Percentiles rank a stretch among this genome's conserved stretches.
phyloP scores from a whole-genome alignment of 192 early-diverging fungal genomes.

The Glomus cerebriforme region DNA sequence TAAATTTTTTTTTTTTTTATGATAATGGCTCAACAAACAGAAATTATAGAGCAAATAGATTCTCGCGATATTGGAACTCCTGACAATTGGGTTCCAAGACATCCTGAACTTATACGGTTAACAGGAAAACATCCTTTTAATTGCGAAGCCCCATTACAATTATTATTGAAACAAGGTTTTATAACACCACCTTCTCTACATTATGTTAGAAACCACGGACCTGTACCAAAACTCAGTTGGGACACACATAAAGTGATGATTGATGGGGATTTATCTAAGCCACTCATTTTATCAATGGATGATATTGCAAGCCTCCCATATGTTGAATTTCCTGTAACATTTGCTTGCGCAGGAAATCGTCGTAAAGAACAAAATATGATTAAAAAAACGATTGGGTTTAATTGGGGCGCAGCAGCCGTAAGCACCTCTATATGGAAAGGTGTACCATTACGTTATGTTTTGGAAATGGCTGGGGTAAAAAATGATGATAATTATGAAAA shows the following conservation, averaged over 20 bases:
- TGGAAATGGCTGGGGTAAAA: constrained; percentile 41
- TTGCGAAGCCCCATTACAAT: constrained; percentile 48
- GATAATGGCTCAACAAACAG: not conserved
- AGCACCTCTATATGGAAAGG: constrained; percentile 64
- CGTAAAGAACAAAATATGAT: constrained; percentile 71
- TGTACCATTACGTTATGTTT: constrained; percentile 54
- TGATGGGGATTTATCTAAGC: constrained; percentile 49
- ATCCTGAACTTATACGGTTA: constrained; percentile 50
- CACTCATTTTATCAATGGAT: constrained; percentile 53
- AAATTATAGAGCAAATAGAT: constrained; percentile 14
- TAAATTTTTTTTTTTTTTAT: not conserved
- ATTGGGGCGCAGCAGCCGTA: constrained; percentile 60
- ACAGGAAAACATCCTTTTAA: constrained; percentile 67
- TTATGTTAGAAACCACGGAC: constrained; percentile 73
- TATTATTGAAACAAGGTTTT: constrained; percentile 49
- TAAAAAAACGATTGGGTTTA: constrained; percentile 63
- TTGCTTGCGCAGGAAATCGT: constrained; percentile 69
- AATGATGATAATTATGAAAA: constrained; percentile 24
- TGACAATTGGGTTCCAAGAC: constrained; percentile 51
- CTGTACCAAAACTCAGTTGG: constrained; percentile 58
- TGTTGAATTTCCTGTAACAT: constrained; percentile 54
- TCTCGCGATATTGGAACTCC: constrained; percentile 47
- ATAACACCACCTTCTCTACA: constrained; percentile 63
- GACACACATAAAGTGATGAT: constrained; percentile 47
- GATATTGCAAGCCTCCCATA: constrained; percentile 49